Conservation (phyloP, 805 yeast species). For the Candida pseudoglaebosa region DNA sequence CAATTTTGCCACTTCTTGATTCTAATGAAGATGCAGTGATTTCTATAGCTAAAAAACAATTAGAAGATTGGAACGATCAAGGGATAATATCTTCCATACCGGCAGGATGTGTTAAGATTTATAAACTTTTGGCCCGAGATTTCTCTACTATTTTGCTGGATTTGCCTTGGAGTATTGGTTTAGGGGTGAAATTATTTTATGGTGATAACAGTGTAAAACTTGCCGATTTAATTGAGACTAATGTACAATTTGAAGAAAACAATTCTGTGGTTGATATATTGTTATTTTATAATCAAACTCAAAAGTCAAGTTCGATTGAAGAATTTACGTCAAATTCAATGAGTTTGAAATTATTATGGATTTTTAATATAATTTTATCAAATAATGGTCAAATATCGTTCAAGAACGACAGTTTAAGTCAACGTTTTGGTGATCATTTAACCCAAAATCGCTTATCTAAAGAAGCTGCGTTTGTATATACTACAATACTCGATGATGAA, state of each 20-base stretch:
- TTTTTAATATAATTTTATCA: conserved; percentile 41
- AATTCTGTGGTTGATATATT: conserved; percentile 18
- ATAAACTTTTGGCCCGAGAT: conserved; percentile 59
- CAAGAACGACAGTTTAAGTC: conserved; percentile 23
- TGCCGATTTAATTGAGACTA: conserved; percentile 11
- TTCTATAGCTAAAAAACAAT: conserved; percentile 54
- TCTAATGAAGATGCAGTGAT: conserved; percentile 61
- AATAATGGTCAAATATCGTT: conserved; percentile 10
- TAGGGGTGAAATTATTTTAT: conserved; percentile 61
- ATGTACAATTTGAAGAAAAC: conserved; percentile 10
- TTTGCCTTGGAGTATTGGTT: conserved; percentile 62
- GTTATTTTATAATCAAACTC: conserved; percentile 11
- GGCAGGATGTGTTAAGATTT: conserved; percentile 49
- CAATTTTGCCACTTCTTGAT: conserved; percentile 63
- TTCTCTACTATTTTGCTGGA: conserved; percentile 36
- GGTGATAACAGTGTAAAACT: conserved; percentile 36
- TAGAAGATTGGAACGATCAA: conserved; percentile 58
- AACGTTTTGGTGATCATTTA: conserved; percentile 47
- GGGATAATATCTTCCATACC: conserved; percentile 45
- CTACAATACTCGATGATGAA: conserved; percentile 51
- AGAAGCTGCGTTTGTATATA: conserved; percentile 60
- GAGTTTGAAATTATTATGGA: conserved; percentile 49
- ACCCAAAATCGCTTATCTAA: conserved; percentile 44
- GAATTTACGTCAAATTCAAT: conserved; percentile 14
- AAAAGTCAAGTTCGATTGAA: not conserved